Base-by-base conservation (phyloP, 2,329 filamentous ascomycete species). In the Rutstroemia sp. region DNA sequence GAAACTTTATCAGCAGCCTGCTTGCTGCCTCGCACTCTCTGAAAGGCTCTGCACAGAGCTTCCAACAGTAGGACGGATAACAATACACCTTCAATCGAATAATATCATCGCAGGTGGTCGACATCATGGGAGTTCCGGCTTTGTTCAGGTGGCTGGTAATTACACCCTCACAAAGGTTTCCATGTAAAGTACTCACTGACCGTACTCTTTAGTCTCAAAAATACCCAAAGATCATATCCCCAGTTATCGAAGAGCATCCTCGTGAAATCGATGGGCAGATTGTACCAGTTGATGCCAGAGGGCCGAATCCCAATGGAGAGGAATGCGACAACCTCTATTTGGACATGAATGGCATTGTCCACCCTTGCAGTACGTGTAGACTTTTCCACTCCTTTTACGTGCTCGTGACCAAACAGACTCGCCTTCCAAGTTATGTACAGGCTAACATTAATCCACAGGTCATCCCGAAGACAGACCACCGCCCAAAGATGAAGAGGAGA, bases 261-360 rank as follows among this genome's bases (percentile, higher is more conserved):
- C 78, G 87, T 56, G 85, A 85, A 62, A 83, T 97, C 72, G 89
- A 96, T 79, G 92, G 91, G 63, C 81, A 86, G 45, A 78, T 82
- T 64, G 86, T 96, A 57, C 94, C 94, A 2, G 83, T 97, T 59
- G 91, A 99, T 70, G 85, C 83, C 10, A 91, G 87, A 6, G 78
- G 82, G 40, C 84, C 89, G 5, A 99, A 99, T 69, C 95, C 95
- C 2, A 99, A 99, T 73, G 91, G 91, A 70, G 92, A 97, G 74
- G 94, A 99, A 72, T 89, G 96, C 68, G 92, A 99, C 75, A 99
- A 99, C 68, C 78, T 99, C 5, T 99, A 99, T 69, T 82, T 99
- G 61, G 94, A 99, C 69, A 97, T 99, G 92, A 99, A 99, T 73
- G 95, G 94, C 70, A 99, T 99, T 64, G 94, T 99, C 39, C 94